Evolutionary conservation across 495 filamentous ascomycete genomes (phyloP).

Genomic region (Cercophora scortea): DNA sequence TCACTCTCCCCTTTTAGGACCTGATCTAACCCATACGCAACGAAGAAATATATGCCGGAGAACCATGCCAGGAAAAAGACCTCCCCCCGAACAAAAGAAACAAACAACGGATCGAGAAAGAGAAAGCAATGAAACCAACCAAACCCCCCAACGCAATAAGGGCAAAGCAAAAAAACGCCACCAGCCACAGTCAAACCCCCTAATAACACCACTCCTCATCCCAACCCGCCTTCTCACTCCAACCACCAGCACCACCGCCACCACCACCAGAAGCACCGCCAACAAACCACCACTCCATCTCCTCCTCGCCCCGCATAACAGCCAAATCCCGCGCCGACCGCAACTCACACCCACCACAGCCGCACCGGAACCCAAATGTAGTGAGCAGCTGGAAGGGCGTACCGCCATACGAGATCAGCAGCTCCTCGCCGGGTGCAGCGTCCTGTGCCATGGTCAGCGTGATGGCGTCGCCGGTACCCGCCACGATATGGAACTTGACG

Average conservation of each 20-base stretch:
- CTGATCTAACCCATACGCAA: no score
- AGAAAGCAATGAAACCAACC: neutral
- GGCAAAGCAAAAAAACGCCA: no score
- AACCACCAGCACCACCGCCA: neutral
- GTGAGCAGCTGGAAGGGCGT: constrained; percentile 13
- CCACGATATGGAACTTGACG: constrained; percentile 12
- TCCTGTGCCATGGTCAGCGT: constrained; percentile 11
- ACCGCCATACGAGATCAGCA: constrained; percentile 26
- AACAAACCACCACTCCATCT: neutral
- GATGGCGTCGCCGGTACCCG: neutral
- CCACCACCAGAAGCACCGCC: neutral
- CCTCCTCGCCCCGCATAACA: no score
- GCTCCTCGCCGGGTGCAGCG: constrained; percentile 19
- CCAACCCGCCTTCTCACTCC: no score
- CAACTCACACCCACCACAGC: constrained; percentile 24
- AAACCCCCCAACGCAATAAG: neutral
- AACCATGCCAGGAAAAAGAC: no score
- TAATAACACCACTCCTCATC: no score
- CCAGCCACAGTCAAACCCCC: no score
- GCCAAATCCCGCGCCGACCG: neutral
- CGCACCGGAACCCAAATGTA: constrained; percentile 26
- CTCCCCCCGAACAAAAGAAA: neutral
- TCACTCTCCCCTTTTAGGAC: no score
- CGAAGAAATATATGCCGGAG: no score
- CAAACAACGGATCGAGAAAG: neutral